Percentiles rank a stretch among this genome's conserved stretches.
Conservation (phyloP, 2,329 filamentous ascomycete species). For the Scytalidium lignicola region DNA sequence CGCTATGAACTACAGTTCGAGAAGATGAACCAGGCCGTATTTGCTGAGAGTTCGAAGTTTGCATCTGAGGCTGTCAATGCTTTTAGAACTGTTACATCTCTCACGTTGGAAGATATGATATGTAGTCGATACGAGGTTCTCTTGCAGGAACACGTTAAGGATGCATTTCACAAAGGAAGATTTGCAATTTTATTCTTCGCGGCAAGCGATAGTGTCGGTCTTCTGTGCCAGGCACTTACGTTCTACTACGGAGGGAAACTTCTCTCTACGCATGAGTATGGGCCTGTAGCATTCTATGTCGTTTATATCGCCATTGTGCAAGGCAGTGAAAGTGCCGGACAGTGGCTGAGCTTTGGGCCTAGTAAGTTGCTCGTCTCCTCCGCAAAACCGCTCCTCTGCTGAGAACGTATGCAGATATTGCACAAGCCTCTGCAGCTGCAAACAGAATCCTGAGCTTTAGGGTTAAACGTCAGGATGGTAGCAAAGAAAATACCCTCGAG, state of each 20-base stretch:
- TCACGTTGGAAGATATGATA: slow-evolving; percentile 58
- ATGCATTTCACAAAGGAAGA: slow-evolving; percentile 42
- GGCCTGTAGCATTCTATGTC: slow-evolving; percentile 44
- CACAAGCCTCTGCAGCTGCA: slow-evolving; percentile 52
- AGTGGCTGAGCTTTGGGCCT: slow-evolving; percentile 46
- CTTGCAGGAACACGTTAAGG: slow-evolving; percentile 40
- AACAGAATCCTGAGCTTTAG: slow-evolving; percentile 50
- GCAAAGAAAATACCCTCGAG: slow-evolving; percentile 7
- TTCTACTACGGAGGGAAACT: slow-evolving; percentile 50
- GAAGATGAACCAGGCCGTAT: slow-evolving; percentile 50
- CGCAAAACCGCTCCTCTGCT: slow-evolving; percentile 7
- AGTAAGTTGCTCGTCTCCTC: slow-evolving; percentile 18
- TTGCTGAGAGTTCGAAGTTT: slow-evolving; percentile 57
- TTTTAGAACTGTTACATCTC: slow-evolving; percentile 55
- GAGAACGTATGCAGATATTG: slow-evolving; percentile 36
- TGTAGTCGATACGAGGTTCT: slow-evolving; percentile 41
- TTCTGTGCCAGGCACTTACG: slow-evolving; percentile 53
- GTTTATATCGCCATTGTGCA: slow-evolving; percentile 48
- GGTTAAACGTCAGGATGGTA: slow-evolving; percentile 1
- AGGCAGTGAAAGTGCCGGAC: slow-evolving; percentile 47
- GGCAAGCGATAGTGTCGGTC: slow-evolving; percentile 47
- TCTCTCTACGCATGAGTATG: slow-evolving; percentile 35
- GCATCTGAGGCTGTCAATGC: slow-evolving; percentile 58
- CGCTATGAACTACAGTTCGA: slow-evolving; percentile 53
- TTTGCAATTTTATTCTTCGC: slow-evolving; percentile 47